These are phyloP conservation scores for Linnemannia elongata DNA, from an alignment of 192 early-diverging fungal genomes.

Conservation along the genomic window DNA sequence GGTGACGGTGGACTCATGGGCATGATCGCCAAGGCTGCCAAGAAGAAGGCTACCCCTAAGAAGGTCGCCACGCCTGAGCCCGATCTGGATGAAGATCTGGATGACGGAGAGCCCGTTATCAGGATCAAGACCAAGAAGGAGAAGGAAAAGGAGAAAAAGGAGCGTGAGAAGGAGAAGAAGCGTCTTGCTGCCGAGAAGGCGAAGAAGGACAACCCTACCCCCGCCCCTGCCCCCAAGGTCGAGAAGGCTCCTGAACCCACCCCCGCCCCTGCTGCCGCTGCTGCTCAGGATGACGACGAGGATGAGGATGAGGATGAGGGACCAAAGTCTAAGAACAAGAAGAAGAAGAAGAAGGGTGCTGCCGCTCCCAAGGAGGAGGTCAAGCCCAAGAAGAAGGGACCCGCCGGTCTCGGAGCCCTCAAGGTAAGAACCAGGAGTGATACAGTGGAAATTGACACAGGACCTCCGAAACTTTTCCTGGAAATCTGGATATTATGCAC, in stretches of 20 bases:
- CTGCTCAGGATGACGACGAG: constrained; percentile 54
- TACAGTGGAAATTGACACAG: not conserved
- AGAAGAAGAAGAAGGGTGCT: constrained; percentile 66
- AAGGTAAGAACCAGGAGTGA: constrained; percentile 53
- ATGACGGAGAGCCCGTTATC: constrained; percentile 56
- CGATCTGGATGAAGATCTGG: constrained; percentile 55
- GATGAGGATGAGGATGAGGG: constrained; percentile 59
- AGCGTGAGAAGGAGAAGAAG: constrained; percentile 74
- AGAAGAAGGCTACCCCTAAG: constrained; percentile 60
- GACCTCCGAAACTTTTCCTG: not conserved
- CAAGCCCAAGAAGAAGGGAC: constrained; percentile 73
- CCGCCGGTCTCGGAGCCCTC: constrained; percentile 66
- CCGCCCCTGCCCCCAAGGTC: constrained; percentile 25
- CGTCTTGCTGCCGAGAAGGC: constrained; percentile 64
- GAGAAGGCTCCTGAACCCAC: constrained; percentile 60
- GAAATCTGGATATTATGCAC: not conserved
- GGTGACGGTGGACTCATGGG: constrained; percentile 81
- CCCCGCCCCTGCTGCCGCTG: constrained; percentile 35
- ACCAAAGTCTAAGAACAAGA: constrained; percentile 68
- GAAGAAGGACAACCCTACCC: constrained; percentile 48
- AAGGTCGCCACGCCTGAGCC: constrained; percentile 56
- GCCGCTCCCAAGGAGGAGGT: constrained; percentile 61
- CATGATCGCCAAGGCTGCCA: constrained; percentile 57
- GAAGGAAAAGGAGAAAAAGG: constrained; percentile 89
- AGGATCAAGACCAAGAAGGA: constrained; percentile 88